Percentiles rank a stretch among this genome's conserved stretches.
phyloP scores from a whole-genome alignment of 805 yeast species.

The Candida lessepsii region DNA sequence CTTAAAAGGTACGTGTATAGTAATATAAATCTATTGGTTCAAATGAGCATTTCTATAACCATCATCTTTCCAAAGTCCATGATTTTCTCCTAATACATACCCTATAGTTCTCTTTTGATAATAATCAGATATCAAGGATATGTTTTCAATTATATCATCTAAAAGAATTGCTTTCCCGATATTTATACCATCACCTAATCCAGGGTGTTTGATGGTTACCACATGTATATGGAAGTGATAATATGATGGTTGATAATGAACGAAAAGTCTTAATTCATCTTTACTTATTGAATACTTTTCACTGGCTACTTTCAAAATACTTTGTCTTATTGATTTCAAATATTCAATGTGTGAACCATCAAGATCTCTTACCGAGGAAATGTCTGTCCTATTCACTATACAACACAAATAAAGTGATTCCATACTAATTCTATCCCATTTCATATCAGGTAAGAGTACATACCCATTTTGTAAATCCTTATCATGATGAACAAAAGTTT shows the following conservation, averaged over 20 bases:
- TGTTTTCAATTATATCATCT: slow-evolving; percentile 76
- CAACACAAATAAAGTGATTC: slow-evolving; percentile 76
- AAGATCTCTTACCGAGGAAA: slow-evolving; percentile 76
- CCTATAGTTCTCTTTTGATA: slow-evolving; percentile 56
- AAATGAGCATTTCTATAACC: slow-evolving; percentile 17
- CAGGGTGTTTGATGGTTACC: slow-evolving; percentile 68
- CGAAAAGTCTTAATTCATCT: slow-evolving; percentile 69
- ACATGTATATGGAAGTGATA: slow-evolving; percentile 94
- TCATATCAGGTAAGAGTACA: slow-evolving; percentile 88
- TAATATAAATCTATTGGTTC: neutral
- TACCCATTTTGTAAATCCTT: slow-evolving; percentile 56
- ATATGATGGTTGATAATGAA: slow-evolving; percentile 95
- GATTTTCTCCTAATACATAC: slow-evolving; percentile 73
- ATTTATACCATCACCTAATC: slow-evolving; percentile 64
- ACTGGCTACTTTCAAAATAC: slow-evolving; percentile 46
- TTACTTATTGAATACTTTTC: slow-evolving; percentile 39
- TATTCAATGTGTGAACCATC: slow-evolving; percentile 56
- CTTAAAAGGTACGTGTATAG: neutral
- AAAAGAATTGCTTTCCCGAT: slow-evolving; percentile 80
- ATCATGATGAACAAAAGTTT: slow-evolving; percentile 69
- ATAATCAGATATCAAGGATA: slow-evolving; percentile 58
- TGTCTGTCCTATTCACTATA: slow-evolving; percentile 66
- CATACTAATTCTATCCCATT: slow-evolving; percentile 81
- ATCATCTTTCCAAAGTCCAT: slow-evolving; percentile 60
- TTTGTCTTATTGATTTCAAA: slow-evolving; percentile 46